Percentiles rank a stretch among this genome's conserved stretches.
Evolutionary conservation across 345 rosid species (phyloP).

Genomic region (Aurinia saxatilis): DNA sequence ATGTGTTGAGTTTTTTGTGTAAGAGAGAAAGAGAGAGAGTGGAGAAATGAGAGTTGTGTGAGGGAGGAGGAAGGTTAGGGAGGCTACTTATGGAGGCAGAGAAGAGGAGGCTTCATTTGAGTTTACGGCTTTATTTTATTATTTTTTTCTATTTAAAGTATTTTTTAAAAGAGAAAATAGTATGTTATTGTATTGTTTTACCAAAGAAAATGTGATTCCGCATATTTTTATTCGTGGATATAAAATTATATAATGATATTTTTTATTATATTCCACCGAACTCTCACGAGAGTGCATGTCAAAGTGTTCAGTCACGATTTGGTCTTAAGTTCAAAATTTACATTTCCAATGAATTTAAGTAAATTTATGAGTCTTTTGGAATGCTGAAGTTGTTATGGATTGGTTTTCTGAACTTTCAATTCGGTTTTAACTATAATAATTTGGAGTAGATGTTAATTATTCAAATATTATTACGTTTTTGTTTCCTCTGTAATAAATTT

Average conservation of each 20-base stretch:
- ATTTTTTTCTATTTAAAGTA: neutral
- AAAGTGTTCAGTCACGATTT: neutral
- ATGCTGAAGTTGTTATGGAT: too few species aligned
- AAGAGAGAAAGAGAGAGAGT: constrained; percentile 11
- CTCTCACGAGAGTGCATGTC: constrained; percentile 3
- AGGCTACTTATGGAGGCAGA: constrained; percentile 24
- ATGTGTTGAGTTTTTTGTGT: too few species aligned
- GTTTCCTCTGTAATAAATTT: too few species aligned
- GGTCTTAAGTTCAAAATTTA: neutral
- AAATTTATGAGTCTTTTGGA: too few species aligned
- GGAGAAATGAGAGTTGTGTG: constrained; percentile 9
- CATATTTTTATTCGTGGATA: neutral
- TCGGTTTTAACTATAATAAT: too few species aligned
- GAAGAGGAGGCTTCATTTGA: neutral
- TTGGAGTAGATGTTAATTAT: too few species aligned
- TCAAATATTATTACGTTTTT: too few species aligned
- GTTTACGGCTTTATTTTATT: constrained; percentile 17
- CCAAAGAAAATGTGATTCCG: neutral
- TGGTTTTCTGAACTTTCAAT: too few species aligned
- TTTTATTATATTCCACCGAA: constrained; percentile 21
- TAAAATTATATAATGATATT: constrained; percentile 1
- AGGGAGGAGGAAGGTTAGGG: neutral
- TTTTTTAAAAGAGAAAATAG: neutral
- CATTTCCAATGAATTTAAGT: neutral
- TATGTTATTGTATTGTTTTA: neutral